These are phyloP conservation scores for Fusarium tricinctum DNA, from an alignment of 2,329 filamentous ascomycete species.

Conservation along the genomic window DNA sequence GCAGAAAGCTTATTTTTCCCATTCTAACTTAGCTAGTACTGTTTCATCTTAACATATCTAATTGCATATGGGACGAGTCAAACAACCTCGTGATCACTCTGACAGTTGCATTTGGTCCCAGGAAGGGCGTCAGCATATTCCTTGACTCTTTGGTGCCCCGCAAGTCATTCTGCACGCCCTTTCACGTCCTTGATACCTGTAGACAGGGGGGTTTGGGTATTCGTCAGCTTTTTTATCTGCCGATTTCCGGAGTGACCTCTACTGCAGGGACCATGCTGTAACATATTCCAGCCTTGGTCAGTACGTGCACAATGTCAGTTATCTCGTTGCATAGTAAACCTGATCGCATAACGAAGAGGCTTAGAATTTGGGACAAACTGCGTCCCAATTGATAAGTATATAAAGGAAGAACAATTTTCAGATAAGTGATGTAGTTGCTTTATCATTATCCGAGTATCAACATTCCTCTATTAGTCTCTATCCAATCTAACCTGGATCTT, in stretches of 20 bases:
- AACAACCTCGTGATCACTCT: too few species aligned
- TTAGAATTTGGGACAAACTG: not conserved
- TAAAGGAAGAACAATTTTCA: not conserved
- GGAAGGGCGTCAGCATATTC: not conserved
- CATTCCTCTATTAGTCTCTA: not conserved
- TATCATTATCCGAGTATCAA: not conserved
- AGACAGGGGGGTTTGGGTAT: not conserved
- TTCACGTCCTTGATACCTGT: not conserved
- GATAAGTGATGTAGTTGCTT: not conserved
- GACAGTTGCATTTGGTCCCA: not conserved
- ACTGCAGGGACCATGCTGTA: not conserved
- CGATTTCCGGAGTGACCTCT: not conserved
- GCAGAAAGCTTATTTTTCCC: not conserved
- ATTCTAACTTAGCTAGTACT: not conserved
- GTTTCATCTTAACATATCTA: not conserved
- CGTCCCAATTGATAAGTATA: not conserved
- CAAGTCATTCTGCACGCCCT: not conserved
- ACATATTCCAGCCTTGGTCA: not conserved
- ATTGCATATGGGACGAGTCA: too few species aligned
- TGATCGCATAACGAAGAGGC: not conserved
- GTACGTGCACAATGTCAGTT: not conserved
- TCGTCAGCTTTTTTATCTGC: not conserved
- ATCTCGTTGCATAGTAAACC: not conserved
- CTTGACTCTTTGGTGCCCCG: not conserved
- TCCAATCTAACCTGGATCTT: not conserved